A percentile compares a stretch with the other conserved stretches of the same genome.
phyloP scores from a whole-genome alignment of 805 yeast species.

The Kluyveromyces dobzhanskii region DNA sequence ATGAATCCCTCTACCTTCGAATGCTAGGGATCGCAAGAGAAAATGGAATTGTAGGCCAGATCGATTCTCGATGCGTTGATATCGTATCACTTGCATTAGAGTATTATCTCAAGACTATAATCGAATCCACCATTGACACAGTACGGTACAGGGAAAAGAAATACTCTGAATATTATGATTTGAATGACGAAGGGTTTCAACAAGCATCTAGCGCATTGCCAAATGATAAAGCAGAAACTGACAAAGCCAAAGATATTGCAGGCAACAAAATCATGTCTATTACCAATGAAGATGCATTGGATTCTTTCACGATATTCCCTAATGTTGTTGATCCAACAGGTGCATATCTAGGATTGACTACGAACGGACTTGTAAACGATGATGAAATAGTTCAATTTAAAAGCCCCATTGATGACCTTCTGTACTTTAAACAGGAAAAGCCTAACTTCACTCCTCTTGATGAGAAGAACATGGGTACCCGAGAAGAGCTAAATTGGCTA shows the following conservation, averaged over 20 bases:
- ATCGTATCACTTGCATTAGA: slow-evolving; percentile 75
- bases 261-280: slow-evolving; percentile 26
- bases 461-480: slow-evolving; percentile 42
- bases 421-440: slow-evolving; percentile 24
- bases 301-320: slow-evolving; percentile 56
- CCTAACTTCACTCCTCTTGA: slow-evolving; percentile 28
- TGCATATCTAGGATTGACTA: slow-evolving; percentile 42
- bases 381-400: slow-evolving; percentile 31
- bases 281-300: slow-evolving; percentile 59
- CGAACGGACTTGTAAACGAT: slow-evolving; percentile 49
- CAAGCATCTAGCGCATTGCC: slow-evolving; percentile 5
- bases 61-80: slow-evolving; percentile 74
- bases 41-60: slow-evolving; percentile 75
- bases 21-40: slow-evolving; percentile 83
- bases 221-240: slow-evolving; percentile 2
- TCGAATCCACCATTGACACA: slow-evolving; percentile 68
- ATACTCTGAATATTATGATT: slow-evolving; percentile 30
- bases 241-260: slow-evolving; percentile 6
- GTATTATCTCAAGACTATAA: slow-evolving; percentile 60
- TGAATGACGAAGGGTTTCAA: slow-evolving; percentile 26
- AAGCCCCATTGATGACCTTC: slow-evolving; percentile 29
- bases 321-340: slow-evolving; percentile 63
- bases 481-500: slow-evolving; percentile 65
- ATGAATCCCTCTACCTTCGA: slow-evolving; percentile 53
- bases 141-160: slow-evolving; percentile 52